Base-by-base conservation (phyloP, 1,284 basidiomycete species). In the Phellinidium pouzarii region DNA sequence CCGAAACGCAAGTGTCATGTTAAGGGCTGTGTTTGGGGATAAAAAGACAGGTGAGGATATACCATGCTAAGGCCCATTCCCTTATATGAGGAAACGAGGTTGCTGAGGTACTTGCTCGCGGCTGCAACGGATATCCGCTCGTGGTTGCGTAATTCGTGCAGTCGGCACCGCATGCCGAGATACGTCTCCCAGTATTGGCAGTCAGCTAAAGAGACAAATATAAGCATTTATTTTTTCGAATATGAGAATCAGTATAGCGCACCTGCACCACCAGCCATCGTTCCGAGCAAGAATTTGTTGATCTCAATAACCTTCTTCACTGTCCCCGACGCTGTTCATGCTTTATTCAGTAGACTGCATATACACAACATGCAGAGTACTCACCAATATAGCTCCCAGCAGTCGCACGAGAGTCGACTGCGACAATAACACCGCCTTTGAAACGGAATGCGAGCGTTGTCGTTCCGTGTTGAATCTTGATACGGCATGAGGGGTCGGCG, bases 271-370 rank as follows among this genome's bases (percentile, higher is more conserved):
- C 95, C 96, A 57, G 95, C 95, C 95, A 99, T 99, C 1, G 95
- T 99, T 56, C 96, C 96, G 27, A 99, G 80, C 50, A 99, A 73
- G 74, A 96, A 99, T 44, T 94, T 93, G 75, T 99, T 99, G 72
- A 99, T 99, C 75, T 99, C 96, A 63, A 99, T 99, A 59, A 99
- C 95, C 77, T 97, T 97, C 78, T 94, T 96, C 58, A 97, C 91
- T 14, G 94, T 97, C 50, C 94, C 94, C 26, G 85, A 91, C 0
- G 94, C 94, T 95, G 59, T 17, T 50, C 47, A 14, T 23, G 41
- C 41, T 20, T 31, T 34, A 34, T 34, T 34, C 31, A 7, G 2
- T 34, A n/a, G n/a, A n/a, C n/a, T n/a, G n/a, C n/a, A n/a, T 34
- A 8, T 19, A 54, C 34, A 37, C 37, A 44, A 6, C n/a, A 14